Percentiles rank a stretch among this genome's conserved stretches.
phyloP scores from a whole-genome alignment of 768 basidiomycete genomes.

The Xanthoconium stramineum region DNA sequence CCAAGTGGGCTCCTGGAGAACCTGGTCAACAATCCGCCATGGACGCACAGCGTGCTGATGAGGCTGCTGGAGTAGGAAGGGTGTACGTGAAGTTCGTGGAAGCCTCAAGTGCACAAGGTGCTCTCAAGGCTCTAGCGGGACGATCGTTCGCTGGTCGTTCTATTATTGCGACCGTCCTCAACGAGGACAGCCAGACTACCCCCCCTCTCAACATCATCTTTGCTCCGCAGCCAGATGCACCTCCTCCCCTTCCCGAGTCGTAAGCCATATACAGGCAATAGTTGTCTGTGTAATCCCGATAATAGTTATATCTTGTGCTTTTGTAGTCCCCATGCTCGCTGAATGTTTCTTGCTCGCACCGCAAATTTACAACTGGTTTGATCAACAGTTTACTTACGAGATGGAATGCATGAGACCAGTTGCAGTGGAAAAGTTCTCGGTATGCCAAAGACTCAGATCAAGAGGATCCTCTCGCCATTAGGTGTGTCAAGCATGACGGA shows the following conservation, averaged over 20 bases:
- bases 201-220: slow-evolving; percentile 81
- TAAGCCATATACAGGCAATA: slow-evolving; percentile 7
- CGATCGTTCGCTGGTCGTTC: slow-evolving; percentile 83
- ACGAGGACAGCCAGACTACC: slow-evolving; percentile 81
- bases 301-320: slow-evolving; percentile 15
- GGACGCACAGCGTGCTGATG: slow-evolving; percentile 73
- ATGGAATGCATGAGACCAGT: too few relatives aligned
- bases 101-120: slow-evolving; percentile 58
- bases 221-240: slow-evolving; percentile 78
- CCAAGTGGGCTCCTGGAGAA: slow-evolving; percentile 69
- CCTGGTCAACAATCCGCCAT: slow-evolving; percentile 55
- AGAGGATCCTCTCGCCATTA: too few relatives aligned
- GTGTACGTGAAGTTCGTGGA: slow-evolving; percentile 89
- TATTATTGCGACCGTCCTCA: slow-evolving; percentile 81
- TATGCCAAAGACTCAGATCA: too few relatives aligned
- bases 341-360: neutral
- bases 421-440: too few relatives aligned
- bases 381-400: too few relatives aligned
- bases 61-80: slow-evolving; percentile 89
- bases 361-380: neutral
- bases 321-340: slow-evolving; percentile 19
- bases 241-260: slow-evolving; percentile 64
- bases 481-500: too few relatives aligned
- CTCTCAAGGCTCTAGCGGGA: slow-evolving; percentile 86
- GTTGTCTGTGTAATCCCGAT: slow-evolving; percentile 10